A percentile compares a stretch with the other conserved stretches of the same genome.
Conservation (phyloP, 2,329 filamentous ascomycete genomes). For the Penicillium sp. region DNA sequence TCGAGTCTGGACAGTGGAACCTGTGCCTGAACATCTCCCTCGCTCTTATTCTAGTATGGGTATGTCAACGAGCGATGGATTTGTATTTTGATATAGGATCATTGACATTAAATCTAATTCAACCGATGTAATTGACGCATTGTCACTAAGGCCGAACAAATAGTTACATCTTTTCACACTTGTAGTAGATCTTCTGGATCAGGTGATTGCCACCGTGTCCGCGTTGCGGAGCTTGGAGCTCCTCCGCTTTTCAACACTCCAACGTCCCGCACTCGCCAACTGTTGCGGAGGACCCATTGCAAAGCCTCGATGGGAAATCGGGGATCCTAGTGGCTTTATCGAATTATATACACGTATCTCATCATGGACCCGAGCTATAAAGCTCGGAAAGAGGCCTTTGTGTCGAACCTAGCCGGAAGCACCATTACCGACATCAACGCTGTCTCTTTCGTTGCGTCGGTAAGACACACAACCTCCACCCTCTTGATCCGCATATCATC, state of each 20-base stretch:
- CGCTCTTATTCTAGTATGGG: neutral
- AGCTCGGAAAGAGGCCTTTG: conserved; percentile 89
- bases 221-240: conserved; percentile 3
- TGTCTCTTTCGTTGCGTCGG: conserved; percentile 82
- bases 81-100: neutral
- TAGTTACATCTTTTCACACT: neutral
- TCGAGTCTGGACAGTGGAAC: neutral
- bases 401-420: conserved; percentile 86
- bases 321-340: neutral
- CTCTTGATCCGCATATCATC: neutral
- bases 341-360: neutral
- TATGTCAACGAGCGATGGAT: neutral
- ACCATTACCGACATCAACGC: conserved; percentile 81
- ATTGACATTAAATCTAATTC: no score
- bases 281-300: neutral
- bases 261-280: neutral
- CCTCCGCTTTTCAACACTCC: neutral
- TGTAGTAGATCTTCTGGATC: neutral
- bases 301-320: neutral
- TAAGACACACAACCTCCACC: conserved; percentile 50
- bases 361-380: conserved; percentile 68
- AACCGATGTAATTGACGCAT: neutral
- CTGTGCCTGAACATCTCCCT: neutral
- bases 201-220: conserved; percentile 19
- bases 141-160: no score